phyloP scores from a whole-genome alignment of 225 moss, liverwort and hornwort species.

The Sphagnum tenellum region DNA sequence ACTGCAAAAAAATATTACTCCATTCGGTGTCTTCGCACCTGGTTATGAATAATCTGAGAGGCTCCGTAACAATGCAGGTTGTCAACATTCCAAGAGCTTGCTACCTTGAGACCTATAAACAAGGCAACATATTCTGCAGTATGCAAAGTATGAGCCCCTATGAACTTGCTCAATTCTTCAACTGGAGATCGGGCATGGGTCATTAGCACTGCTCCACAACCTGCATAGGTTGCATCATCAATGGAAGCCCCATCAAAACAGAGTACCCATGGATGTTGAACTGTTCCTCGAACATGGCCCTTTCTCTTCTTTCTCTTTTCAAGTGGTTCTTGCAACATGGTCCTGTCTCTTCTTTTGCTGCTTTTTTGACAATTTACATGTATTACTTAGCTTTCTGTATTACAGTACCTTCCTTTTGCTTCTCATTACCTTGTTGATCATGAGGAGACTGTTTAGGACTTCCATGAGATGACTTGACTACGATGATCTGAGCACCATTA shows the following conservation, averaged over 20 bases:
- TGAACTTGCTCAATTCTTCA: not conserved
- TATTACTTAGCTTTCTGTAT: no score
- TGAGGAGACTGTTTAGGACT: no score
- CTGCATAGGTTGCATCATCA: not conserved
- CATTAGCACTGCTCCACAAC: constrained; percentile 5
- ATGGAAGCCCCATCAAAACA: constrained; percentile 8
- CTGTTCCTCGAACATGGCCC: not conserved
- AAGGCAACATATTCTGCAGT: constrained; percentile 4
- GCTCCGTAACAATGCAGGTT: constrained; percentile 5
- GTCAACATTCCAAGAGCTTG: constrained; percentile 4
- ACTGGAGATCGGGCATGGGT: not conserved
- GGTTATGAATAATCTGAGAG: constrained; percentile 4
- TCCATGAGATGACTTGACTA: no score
- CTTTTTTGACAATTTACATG: no score
- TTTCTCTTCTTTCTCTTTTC: not conserved
- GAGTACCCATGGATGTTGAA: constrained; percentile 4
- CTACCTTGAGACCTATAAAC: constrained; percentile 3
- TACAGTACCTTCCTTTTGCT: no score
- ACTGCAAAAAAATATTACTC: no score
- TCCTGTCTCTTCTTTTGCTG: no score
- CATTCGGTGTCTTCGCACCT: not conserved
- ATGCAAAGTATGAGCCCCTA: constrained; percentile 2
- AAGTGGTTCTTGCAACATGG: no score
- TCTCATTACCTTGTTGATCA: no score
- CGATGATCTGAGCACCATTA: no score